These are phyloP conservation scores for Ophiostoma sp. DNA, from an alignment of 2,329 filamentous ascomycete genomes.

Conservation along the genomic window DNA sequence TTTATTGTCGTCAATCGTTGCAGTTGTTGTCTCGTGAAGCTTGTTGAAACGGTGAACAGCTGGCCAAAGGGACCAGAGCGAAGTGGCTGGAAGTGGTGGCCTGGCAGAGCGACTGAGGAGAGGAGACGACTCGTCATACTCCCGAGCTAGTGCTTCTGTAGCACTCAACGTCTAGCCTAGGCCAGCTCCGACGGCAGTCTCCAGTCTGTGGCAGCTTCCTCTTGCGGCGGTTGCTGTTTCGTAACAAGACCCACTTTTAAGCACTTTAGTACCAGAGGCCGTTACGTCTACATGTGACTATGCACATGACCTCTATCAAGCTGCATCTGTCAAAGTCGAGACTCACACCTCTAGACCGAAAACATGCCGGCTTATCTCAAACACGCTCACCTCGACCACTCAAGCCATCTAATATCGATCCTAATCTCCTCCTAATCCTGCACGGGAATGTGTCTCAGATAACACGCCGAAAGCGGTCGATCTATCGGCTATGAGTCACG, in stretches of 20 bases:
- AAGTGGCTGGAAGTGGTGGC: conserved; percentile 11
- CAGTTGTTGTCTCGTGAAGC: neutral
- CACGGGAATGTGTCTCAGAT: conserved; percentile 6
- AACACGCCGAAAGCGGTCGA: conserved; percentile 8
- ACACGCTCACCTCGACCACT: neutral
- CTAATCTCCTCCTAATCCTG: neutral
- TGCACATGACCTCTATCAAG: neutral
- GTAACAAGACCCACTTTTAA: conserved; percentile 16
- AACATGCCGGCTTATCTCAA: neutral
- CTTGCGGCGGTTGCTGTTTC: conserved; percentile 22
- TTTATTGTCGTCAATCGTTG: neutral
- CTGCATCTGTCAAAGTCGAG: neutral
- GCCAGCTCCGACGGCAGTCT: conserved; percentile 1
- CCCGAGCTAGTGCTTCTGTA: conserved; percentile 11
- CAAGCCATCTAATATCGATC: neutral
- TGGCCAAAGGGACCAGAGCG: neutral
- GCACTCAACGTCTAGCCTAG: neutral
- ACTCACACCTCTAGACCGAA: neutral
- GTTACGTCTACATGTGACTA: neutral
- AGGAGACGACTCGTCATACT: conserved; percentile 14
- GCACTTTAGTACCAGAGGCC: neutral
- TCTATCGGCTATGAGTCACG: neutral
- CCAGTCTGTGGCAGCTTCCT: conserved; percentile 18
- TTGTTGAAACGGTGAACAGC: neutral
- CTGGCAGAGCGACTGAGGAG: conserved; percentile 10